A percentile compares a stretch with the other conserved stretches of the same genome.
Conservation (phyloP, 2,329 filamentous ascomycete genomes). For the Trichoderma koningii region DNA sequence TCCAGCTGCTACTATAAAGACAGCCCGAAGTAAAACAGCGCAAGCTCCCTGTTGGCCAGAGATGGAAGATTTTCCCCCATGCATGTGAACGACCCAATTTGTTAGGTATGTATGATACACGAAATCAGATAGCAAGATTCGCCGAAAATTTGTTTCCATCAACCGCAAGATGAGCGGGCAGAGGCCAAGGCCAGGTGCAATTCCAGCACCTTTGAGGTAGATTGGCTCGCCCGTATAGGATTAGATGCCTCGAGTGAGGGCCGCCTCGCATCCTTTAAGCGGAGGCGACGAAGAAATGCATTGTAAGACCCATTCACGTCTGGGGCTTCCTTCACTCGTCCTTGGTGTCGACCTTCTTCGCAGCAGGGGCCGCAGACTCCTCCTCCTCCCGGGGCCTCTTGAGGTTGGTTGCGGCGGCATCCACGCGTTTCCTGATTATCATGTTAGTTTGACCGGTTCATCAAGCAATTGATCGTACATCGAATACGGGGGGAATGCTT, state of each 20-base stretch:
- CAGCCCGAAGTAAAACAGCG: not conserved
- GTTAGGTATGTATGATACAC: constrained; percentile 1
- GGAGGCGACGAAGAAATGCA: not conserved
- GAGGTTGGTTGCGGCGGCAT: constrained; percentile 40
- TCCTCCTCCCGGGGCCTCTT: constrained; percentile 61
- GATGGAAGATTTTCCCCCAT: not conserved
- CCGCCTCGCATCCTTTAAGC: not conserved
- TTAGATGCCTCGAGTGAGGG: not conserved
- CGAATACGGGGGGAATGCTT: constrained; percentile 23
- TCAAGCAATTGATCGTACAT: not conserved
- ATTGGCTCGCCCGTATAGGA: constrained; percentile 10
- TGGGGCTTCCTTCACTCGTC: constrained; percentile 34
- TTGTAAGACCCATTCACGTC: not conserved
- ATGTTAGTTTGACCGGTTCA: not conserved
- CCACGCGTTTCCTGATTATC: constrained; percentile 15
- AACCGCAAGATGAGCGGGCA: not conserved
- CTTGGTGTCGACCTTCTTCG: constrained; percentile 65
- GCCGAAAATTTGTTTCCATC: constrained; percentile 6
- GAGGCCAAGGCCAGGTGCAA: not conserved
- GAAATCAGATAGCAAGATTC: constrained; percentile 10
- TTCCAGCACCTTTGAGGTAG: not conserved
- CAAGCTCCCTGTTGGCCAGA: not conserved
- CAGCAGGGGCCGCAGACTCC: constrained; percentile 47
- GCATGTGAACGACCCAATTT: constrained; percentile 10
- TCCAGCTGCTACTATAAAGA: not conserved